Percentiles rank a stretch among this genome's conserved stretches.
These are phyloP conservation scores for Gremmenia infestans DNA, from an alignment of 2,329 filamentous ascomycete species.

Conservation along the genomic window DNA sequence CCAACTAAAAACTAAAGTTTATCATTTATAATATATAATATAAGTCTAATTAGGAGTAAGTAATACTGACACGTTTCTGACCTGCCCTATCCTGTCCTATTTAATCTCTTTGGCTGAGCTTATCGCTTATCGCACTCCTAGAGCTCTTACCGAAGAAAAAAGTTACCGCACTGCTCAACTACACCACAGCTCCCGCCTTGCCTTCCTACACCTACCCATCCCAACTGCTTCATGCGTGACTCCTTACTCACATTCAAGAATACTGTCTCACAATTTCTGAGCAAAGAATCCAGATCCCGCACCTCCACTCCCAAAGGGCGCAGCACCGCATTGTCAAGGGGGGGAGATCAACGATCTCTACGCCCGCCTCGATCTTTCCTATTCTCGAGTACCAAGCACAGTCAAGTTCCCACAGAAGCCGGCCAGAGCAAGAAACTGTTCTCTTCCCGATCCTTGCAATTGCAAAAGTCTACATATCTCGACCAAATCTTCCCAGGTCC, in stretches of 20 bases:
- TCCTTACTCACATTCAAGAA: background rate
- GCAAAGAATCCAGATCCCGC: background rate
- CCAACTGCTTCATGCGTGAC: background rate
- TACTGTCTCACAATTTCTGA: background rate
- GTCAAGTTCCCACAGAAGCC: background rate
- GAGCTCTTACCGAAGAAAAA: background rate
- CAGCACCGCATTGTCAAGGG: too few species aligned
- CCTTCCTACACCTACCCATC: background rate
- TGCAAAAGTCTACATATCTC: background rate
- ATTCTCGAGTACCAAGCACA: background rate
- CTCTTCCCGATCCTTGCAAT: background rate
- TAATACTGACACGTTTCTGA: too few species aligned
- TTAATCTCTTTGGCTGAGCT: too few species aligned
- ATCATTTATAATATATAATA: too few species aligned
- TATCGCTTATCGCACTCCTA: too few species aligned
- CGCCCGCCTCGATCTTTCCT: background rate
- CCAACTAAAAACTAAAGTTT: too few species aligned
- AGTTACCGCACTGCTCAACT: background rate
- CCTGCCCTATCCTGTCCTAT: too few species aligned
- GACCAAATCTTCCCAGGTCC: conserved; percentile 13
- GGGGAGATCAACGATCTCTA: too few species aligned
- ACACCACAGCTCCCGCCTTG: background rate
- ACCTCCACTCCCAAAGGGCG: background rate
- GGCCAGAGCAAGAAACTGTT: background rate
- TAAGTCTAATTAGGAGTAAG: too few species aligned